These are phyloP conservation scores for Gelatoporia subvermispora DNA, from an alignment of 768 basidiomycete species.

Conservation along the genomic window DNA sequence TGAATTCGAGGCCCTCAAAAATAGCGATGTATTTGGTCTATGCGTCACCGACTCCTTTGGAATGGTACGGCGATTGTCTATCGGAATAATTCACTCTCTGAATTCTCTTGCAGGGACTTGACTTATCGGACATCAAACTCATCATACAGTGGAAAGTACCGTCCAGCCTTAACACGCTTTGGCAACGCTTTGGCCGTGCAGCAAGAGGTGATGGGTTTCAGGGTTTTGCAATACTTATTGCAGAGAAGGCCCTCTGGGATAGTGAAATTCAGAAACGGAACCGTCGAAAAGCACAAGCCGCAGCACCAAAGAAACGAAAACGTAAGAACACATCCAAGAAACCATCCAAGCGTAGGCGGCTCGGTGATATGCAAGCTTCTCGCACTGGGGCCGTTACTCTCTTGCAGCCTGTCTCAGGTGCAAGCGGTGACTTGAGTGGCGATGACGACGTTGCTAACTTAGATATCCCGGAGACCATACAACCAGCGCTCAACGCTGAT, in stretches of 20 bases:
- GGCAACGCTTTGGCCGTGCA: conserved; percentile 32
- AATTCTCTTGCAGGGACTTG: conserved; percentile 35
- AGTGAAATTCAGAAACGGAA: conserved; percentile 2
- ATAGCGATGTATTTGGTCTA: conserved; percentile 23
- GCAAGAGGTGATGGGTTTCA: conserved; percentile 10
- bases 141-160: conserved; percentile 31
- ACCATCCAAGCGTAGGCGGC: too few species aligned
- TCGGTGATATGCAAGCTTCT: too few species aligned
- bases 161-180: conserved; percentile 22
- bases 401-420: too few species aligned
- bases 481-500: too few species aligned
- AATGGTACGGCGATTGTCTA: conserved; percentile 30
- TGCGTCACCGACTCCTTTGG: conserved; percentile 29
- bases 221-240: conserved; percentile 13
- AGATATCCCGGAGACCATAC: too few species aligned
- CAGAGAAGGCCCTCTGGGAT: conserved; percentile 10
- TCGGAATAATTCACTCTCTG: too few species aligned
- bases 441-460: too few species aligned
- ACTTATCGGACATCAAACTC: conserved; percentile 28
- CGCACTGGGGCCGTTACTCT: too few species aligned
- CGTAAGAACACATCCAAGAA: too few species aligned
- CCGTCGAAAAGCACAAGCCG: conserved; percentile 2
- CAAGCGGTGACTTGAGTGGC: too few species aligned
- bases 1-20: too few species aligned
- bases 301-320: too few species aligned